Percentiles rank a stretch among this genome's conserved stretches.
These are phyloP conservation scores for Chaetomium sp. DNA, from an alignment of 2,329 filamentous ascomycete species.

Conservation along the genomic window DNA sequence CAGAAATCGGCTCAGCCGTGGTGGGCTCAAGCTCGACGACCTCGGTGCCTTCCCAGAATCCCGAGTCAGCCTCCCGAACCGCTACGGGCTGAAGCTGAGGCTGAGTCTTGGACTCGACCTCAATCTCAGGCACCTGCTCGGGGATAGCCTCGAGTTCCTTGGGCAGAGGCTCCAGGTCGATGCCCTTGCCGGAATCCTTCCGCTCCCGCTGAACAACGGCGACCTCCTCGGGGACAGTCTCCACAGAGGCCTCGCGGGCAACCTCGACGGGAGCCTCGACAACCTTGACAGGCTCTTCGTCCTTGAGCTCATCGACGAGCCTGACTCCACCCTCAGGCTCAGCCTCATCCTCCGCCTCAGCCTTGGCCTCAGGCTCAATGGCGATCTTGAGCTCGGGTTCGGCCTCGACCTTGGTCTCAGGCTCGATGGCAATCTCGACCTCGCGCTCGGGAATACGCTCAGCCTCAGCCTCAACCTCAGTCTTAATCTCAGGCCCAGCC, in stretches of 20 bases:
- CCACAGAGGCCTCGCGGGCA: too few species aligned
- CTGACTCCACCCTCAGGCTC: constrained; percentile 8
- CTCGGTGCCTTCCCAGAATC: constrained; percentile 34
- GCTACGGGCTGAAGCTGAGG: constrained; percentile 2
- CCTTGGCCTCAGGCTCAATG: constrained; percentile 14
- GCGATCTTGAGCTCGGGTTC: constrained; percentile 12
- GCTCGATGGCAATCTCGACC: constrained; percentile 2
- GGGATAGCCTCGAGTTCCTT: constrained; percentile 22
- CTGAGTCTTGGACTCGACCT: constrained; percentile 12
- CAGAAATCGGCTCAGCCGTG: constrained; percentile 4
- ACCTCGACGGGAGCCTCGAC: not conserved
- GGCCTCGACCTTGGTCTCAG: constrained; percentile 3
- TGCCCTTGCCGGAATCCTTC: constrained; percentile 30
- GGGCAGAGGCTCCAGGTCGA: constrained; percentile 23
- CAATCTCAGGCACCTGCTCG: constrained; percentile 21
- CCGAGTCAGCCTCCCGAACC: constrained; percentile 31
- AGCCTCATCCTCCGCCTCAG: not conserved
- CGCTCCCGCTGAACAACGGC: constrained; percentile 18
- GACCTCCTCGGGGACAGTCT: not conserved
- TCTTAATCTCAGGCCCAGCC: constrained; percentile 11
- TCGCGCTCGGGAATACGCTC: constrained; percentile 6
- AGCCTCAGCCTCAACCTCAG: not conserved
- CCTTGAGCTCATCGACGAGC: constrained; percentile 3
- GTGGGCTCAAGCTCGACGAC: constrained; percentile 27
- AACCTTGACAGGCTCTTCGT: not conserved